These are phyloP conservation scores for Crithidia expoeki DNA, from an alignment of 208 protist species.

Conservation along the genomic window DNA sequence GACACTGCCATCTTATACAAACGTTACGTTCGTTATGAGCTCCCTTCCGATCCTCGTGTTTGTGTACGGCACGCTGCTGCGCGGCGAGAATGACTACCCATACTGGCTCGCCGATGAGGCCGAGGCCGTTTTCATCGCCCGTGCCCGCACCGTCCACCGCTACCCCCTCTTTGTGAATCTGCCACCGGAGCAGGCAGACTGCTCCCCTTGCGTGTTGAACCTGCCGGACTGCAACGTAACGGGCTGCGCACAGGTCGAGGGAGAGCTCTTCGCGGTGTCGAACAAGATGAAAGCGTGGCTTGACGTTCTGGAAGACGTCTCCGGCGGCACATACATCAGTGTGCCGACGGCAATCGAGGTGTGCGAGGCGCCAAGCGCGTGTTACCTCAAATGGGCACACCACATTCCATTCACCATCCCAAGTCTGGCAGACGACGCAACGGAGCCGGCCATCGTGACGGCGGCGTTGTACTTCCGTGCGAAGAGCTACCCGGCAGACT, in stretches of 20 bases:
- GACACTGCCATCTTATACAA: neutral
- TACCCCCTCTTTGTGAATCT: slow-evolving; percentile 76
- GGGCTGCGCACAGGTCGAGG: slow-evolving; percentile 47
- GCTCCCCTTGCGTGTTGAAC: slow-evolving; percentile 65
- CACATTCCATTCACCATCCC: neutral
- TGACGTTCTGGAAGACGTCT: slow-evolving; percentile 59
- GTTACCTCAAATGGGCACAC: slow-evolving; percentile 13
- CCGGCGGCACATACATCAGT: slow-evolving; percentile 35
- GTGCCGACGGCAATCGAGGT: slow-evolving; percentile 35
- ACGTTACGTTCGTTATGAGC: slow-evolving; percentile 11
- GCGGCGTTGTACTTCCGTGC: slow-evolving; percentile 59
- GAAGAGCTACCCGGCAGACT: slow-evolving; percentile 52
- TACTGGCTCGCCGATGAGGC: slow-evolving; percentile 63
- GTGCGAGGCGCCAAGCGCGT: slow-evolving; percentile 28
- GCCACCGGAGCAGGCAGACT: slow-evolving; percentile 32
- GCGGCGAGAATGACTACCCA: slow-evolving; percentile 72
- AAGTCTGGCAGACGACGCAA: neutral
- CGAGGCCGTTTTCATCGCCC: slow-evolving; percentile 52
- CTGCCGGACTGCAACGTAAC: slow-evolving; percentile 32
- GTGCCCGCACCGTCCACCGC: slow-evolving; percentile 41
- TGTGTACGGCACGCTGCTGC: slow-evolving; percentile 75
- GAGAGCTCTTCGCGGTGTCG: slow-evolving; percentile 66
- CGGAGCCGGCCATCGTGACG: slow-evolving; percentile 7
- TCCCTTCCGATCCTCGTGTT: slow-evolving; percentile 45
- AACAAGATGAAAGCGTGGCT: slow-evolving; percentile 62